A percentile compares a stretch with the other conserved stretches of the same genome.
phyloP scores from a whole-genome alignment of 2,329 filamentous ascomycete species.

The Monosporascus ibericus region DNA sequence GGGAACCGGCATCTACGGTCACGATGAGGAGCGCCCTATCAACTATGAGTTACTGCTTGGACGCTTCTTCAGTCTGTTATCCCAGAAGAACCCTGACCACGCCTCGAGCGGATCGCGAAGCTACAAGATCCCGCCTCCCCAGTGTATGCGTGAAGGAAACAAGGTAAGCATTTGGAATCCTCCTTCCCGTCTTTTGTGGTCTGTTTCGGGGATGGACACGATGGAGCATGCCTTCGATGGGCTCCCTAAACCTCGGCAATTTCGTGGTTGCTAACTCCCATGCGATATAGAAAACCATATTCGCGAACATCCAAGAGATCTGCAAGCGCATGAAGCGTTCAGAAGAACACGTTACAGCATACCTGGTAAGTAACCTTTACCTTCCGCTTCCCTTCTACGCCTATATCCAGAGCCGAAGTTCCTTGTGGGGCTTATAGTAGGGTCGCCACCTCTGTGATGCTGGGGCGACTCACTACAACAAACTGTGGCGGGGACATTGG shows the following conservation, averaged over 20 bases:
- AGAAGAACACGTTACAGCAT: conserved; percentile 95
- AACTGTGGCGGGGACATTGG: no score
- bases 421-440: no score
- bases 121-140: conserved; percentile 98
- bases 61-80: conserved; percentile 91
- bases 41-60: conserved; percentile 78
- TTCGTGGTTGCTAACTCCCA: neutral
- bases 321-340: conserved; percentile 99
- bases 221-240: no score
- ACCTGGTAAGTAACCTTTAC: conserved; percentile 43
- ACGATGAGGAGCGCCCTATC: conserved; percentile 72
- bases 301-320: conserved; percentile 97
- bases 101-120: conserved; percentile 82
- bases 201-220: no score
- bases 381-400: neutral
- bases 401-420: no score
- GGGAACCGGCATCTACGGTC: conserved; percentile 85
- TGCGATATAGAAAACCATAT: conserved; percentile 75
- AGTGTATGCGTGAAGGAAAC: conserved; percentile 99
- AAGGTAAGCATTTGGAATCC: conserved; percentile 36
- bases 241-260: no score
- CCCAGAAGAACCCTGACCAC: conserved; percentile 95
- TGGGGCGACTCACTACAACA: no score
- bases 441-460: no score
- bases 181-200: no score